Evolutionary conservation across 1,139 yeast genomes (phyloP), one percentile per base, ranked within the genome.

Genomic region (Debaryomyces singareniensis): DNA sequence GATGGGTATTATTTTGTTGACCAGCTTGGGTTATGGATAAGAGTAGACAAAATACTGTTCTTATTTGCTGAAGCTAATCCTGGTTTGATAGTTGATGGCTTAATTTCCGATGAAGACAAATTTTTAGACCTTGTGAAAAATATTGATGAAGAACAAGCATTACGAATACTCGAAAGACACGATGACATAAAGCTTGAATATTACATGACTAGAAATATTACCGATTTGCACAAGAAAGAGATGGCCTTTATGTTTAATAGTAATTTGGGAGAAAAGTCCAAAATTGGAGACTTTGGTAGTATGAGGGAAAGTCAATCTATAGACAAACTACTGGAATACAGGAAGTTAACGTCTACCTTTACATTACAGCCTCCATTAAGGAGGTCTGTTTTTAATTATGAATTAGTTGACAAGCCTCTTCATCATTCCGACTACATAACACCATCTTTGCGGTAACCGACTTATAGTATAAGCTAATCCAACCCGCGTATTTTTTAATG

Each of bases 151-250:
- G 35, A 36, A 2, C 35, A 34, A 25, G 25, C 44, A 20, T 30
- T 39, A 21, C 13, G 29, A 3, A 29, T 28, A 10, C 31, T 42
- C 14, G 16, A 30, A 5, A 15, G 26, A 3, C 44, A 52, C 24
- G 44, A 38, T 5, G 47, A 52, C 27, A 30, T 48, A 4, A 36
- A 58, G 29, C 43, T 44, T 12, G 62, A 58, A 31, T 60, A 53
- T 33, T 58, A 51, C 29, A 39, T 57, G 22, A 58, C 63, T 4
- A 49, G 46, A 30, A 39, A 44, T 9, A 32, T 44, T 13, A 58
- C 64, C 1, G 46, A 42, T 13, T 27, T 41, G 24, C 68, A 61
- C 34, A 44, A 38, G 7, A 16, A 26, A 15, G 66, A 60, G 34
- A 43, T 29, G 25, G 21, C 29, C 7, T 35, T 30, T 16, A 35